These are phyloP conservation scores for Astraeus odoratus DNA, from an alignment of 768 basidiomycete genomes.

Conservation along the genomic window DNA sequence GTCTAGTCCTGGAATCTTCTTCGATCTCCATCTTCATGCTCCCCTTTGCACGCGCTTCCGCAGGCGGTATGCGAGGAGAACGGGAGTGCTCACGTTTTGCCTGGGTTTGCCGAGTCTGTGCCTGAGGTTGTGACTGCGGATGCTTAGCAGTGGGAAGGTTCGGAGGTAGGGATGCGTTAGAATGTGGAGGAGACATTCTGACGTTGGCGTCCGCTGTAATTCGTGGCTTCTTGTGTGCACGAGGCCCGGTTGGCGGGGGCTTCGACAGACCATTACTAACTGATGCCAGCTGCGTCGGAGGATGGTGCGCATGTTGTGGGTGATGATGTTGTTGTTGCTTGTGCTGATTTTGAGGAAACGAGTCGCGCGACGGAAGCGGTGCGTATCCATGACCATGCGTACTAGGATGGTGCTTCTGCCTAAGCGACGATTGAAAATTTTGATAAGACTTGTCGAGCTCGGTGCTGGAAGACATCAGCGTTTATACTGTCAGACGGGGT, in stretches of 20 bases:
- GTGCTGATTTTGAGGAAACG: too few relatives aligned
- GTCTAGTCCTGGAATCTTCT: constrained; percentile 40
- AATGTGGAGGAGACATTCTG: constrained; percentile 28
- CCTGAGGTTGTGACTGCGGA: background rate
- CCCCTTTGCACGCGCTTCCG: constrained; percentile 22
- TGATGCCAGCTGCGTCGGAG: constrained; percentile 22
- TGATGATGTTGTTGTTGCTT: constrained; percentile 35
- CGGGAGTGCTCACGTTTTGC: constrained; percentile 18
- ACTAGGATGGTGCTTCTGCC: constrained; percentile 30
- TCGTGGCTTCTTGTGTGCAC: constrained; percentile 75
- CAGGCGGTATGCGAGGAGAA: constrained; percentile 22
- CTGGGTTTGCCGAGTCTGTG: constrained; percentile 4
- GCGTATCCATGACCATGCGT: constrained; percentile 31
- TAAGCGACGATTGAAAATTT: constrained; percentile 41
- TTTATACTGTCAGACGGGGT: constrained; percentile 4
- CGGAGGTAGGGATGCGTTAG: constrained; percentile 24
- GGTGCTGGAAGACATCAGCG: constrained; percentile 35
- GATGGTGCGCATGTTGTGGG: constrained; percentile 41
- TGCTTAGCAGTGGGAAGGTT: constrained; percentile 14
- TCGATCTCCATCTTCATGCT: constrained; percentile 50
- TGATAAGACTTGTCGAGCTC: constrained; percentile 77
- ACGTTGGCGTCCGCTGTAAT: constrained; percentile 42
- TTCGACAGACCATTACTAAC: constrained; percentile 35
- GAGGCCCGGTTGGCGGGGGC: constrained; percentile 69
- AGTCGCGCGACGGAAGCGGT: constrained; percentile 38